Evolutionary conservation across 2,329 filamentous ascomycete species (phyloP).

Genomic region (Pseudogymnoascus verrucosus): DNA sequence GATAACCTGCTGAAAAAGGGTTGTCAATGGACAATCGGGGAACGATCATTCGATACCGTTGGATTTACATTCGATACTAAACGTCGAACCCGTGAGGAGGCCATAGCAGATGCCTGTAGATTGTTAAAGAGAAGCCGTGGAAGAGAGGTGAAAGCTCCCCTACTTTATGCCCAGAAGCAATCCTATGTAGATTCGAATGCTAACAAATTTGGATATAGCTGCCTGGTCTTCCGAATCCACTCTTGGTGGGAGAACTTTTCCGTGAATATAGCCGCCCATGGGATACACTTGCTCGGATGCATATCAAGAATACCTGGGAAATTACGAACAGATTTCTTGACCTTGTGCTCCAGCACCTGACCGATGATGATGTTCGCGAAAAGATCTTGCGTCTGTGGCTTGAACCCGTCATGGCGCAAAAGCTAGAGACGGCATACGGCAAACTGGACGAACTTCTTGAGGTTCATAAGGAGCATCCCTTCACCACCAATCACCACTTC

Average conservation of each 20-base stretch:
- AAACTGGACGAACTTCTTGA: slow-evolving; percentile 17
- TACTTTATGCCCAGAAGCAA: slow-evolving; percentile 1
- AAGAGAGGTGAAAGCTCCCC: slow-evolving; percentile 12
- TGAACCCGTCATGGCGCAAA: slow-evolving; percentile 12
- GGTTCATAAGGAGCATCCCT: slow-evolving; percentile 17
- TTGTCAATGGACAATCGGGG: slow-evolving; percentile 12
- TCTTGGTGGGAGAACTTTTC: slow-evolving; percentile 18
- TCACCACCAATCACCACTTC: slow-evolving; percentile 15
- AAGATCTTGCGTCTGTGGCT: slow-evolving; percentile 13
- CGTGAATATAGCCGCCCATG: slow-evolving; percentile 18
- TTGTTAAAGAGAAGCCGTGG: slow-evolving; percentile 17
- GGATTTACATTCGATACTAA: too few species aligned
- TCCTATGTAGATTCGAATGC: neutral
- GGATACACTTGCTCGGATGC: slow-evolving; percentile 11
- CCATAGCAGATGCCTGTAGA: slow-evolving; percentile 13
- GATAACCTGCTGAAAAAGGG: slow-evolving; percentile 7
- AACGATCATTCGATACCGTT: too few species aligned
- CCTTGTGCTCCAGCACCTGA: slow-evolving; percentile 13
- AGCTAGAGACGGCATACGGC: slow-evolving; percentile 11
- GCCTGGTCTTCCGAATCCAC: slow-evolving; percentile 13
- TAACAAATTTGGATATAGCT: neutral
- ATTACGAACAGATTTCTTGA: slow-evolving; percentile 12
- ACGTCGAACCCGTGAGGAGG: slow-evolving; percentile 11
- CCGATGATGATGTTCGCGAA: slow-evolving; percentile 2
- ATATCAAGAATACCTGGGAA: slow-evolving; percentile 16